phyloP scores from a whole-genome alignment of 1,284 basidiomycete genomes.

The Boletus holoroseus region DNA sequence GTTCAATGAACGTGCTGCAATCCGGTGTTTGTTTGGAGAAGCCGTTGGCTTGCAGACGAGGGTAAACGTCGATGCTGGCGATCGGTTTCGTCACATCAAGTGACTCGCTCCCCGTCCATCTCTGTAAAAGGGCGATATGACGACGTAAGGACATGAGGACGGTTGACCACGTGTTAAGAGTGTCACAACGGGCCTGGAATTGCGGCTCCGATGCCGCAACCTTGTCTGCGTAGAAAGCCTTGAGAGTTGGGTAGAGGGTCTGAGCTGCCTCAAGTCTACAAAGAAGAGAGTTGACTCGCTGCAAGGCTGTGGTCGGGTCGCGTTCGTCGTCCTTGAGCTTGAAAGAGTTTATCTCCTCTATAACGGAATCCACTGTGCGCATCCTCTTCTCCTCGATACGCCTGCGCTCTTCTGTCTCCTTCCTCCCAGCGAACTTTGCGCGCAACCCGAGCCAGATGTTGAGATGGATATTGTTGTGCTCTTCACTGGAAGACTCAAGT shows the following conservation, averaged over 20 bases:
- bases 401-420: slow-evolving; percentile 78
- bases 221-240: slow-evolving; percentile 76
- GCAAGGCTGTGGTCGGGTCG: slow-evolving; percentile 51
- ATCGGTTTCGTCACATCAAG: slow-evolving; percentile 80
- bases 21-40: slow-evolving; percentile 43
- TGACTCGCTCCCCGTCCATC: slow-evolving; percentile 90
- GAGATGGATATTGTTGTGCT: slow-evolving; percentile 60
- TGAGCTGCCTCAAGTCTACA: slow-evolving; percentile 78
- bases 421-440: slow-evolving; percentile 77
- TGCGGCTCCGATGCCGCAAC: slow-evolving; percentile 58
- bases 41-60: slow-evolving; percentile 27
- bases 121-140: slow-evolving; percentile 73
- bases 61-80: slow-evolving; percentile 48
- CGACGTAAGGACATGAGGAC: slow-evolving; percentile 74
- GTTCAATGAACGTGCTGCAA: slow-evolving; percentile 84
- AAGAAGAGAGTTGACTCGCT: slow-evolving; percentile 71
- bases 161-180: slow-evolving; percentile 85
- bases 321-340: slow-evolving; percentile 43
- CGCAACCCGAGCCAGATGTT: slow-evolving; percentile 89
- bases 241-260: slow-evolving; percentile 81
- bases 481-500: slow-evolving; percentile 60
- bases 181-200: slow-evolving; percentile 78
- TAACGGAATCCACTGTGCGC: slow-evolving; percentile 74
- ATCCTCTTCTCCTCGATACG: slow-evolving; percentile 79
- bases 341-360: slow-evolving; percentile 81